Percentiles rank a stretch among this genome's conserved stretches.
phyloP scores from a whole-genome alignment of 352 stramenopile genomes.

The Phytophthora tubulina region DNA sequence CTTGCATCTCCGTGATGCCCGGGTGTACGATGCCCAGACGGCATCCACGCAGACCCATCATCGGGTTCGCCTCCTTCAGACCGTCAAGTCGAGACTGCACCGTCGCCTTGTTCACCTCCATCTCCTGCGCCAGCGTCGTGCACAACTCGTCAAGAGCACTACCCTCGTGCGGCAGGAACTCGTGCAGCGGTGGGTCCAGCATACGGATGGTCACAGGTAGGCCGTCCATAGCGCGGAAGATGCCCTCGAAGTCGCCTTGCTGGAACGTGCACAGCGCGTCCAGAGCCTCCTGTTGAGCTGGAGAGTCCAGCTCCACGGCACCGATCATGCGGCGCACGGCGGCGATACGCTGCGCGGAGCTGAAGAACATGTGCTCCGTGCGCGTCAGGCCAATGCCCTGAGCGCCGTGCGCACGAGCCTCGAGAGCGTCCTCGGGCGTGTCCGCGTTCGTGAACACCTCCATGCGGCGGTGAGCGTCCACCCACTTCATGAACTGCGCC shows the following conservation, averaged over 20 bases:
- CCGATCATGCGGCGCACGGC: slow-evolving; percentile 37
- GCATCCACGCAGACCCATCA: slow-evolving; percentile 41
- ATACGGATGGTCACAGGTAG: slow-evolving; percentile 35
- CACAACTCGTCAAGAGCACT: slow-evolving; percentile 35
- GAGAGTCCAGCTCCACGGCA: slow-evolving; percentile 38
- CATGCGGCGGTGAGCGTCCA: slow-evolving; percentile 40
- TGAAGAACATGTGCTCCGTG: slow-evolving; percentile 44
- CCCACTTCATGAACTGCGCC: slow-evolving; percentile 39
- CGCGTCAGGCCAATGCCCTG: slow-evolving; percentile 38
- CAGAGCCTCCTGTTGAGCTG: slow-evolving; percentile 32
- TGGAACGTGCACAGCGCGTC: slow-evolving; percentile 35
- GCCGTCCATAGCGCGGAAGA: slow-evolving; percentile 37
- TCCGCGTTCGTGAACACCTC: slow-evolving; percentile 39
- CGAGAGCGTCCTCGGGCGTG: slow-evolving; percentile 32
- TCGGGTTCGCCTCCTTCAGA: slow-evolving; percentile 43
- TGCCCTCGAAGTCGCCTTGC: slow-evolving; percentile 36
- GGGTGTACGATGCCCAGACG: slow-evolving; percentile 40
- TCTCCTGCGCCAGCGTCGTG: slow-evolving; percentile 27
- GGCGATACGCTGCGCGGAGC: slow-evolving; percentile 27
- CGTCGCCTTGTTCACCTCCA: slow-evolving; percentile 32
- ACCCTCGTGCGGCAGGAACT: slow-evolving; percentile 38
- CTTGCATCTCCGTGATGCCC: slow-evolving; percentile 41
- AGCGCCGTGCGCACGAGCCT: slow-evolving; percentile 29
- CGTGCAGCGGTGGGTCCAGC: slow-evolving; percentile 34
- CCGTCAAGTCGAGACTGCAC: slow-evolving; percentile 29